Evolutionary conservation across 2,329 filamentous ascomycete species (phyloP).

Genomic region (Thielaviopsis ethacetica): DNA sequence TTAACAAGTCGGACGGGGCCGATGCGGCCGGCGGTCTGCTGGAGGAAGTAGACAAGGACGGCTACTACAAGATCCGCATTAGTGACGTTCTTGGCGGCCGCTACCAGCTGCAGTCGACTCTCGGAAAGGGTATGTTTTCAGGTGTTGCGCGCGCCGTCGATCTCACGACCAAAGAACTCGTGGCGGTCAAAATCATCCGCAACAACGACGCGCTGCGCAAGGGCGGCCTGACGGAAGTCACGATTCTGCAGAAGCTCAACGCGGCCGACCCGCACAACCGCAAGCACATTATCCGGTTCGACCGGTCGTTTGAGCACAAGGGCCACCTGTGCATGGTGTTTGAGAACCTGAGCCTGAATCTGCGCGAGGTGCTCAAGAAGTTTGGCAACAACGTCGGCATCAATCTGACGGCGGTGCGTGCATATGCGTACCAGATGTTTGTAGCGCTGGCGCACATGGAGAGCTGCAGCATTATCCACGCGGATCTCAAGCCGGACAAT

Average conservation of each 20-base stretch:
- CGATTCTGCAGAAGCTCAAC: slow-evolving; percentile 76
- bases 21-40: slow-evolving; percentile 53
- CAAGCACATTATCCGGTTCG: slow-evolving; percentile 79
- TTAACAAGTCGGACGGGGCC: slow-evolving; percentile 28
- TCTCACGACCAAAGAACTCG: slow-evolving; percentile 53
- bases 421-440: slow-evolving; percentile 91
- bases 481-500: slow-evolving; percentile 95
- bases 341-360: slow-evolving; percentile 83
- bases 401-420: slow-evolving; percentile 70
- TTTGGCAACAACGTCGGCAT: slow-evolving; percentile 90
- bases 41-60: slow-evolving; percentile 86
- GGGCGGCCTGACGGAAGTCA: slow-evolving; percentile 85
- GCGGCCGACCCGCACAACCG: slow-evolving; percentile 74
- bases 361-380: slow-evolving; percentile 88
- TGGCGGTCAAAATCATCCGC: slow-evolving; percentile 95
- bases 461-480: slow-evolving; percentile 85
- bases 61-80: slow-evolving; percentile 88
- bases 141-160: slow-evolving; percentile 84
- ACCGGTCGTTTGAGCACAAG: slow-evolving; percentile 83
- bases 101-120: slow-evolving; percentile 73
- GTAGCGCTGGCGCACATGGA: slow-evolving; percentile 73
- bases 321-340: slow-evolving; percentile 93
- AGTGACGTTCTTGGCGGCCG: slow-evolving; percentile 80
- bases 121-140: slow-evolving; percentile 93
- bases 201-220: slow-evolving; percentile 89